phyloP scores from a whole-genome alignment of 2,329 filamentous ascomycete species.

The Pseudocercospora eumusae region DNA sequence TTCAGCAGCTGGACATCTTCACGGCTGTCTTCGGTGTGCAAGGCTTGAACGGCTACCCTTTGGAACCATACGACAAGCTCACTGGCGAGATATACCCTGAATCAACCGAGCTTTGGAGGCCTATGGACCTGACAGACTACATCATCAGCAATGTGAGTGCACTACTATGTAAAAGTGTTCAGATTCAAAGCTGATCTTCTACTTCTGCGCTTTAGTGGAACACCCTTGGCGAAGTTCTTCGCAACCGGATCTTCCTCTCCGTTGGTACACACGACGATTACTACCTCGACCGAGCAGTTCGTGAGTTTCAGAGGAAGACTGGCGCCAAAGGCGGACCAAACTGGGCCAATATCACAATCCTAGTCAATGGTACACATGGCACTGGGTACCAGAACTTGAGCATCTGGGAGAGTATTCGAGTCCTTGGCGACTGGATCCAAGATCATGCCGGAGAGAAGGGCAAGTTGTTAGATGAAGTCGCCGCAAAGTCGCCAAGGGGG shows the following conservation, averaged over 20 bases:
- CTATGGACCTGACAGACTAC: slow-evolving; percentile 41
- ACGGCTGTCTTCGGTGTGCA: slow-evolving; percentile 43
- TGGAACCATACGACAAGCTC: slow-evolving; percentile 44
- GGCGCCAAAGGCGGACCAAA: slow-evolving; percentile 38
- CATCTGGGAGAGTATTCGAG: slow-evolving; percentile 41
- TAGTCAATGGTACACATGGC: slow-evolving; percentile 39
- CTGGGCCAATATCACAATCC: slow-evolving; percentile 44
- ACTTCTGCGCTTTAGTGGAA: background rate
- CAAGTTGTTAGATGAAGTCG: slow-evolving; percentile 31
- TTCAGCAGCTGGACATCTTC: slow-evolving; percentile 44
- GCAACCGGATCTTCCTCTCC: slow-evolving; percentile 41
- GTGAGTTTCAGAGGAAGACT: slow-evolving; percentile 40
- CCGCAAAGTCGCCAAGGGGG: slow-evolving; percentile 32
- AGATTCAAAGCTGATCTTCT: background rate
- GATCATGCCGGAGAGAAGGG: slow-evolving; percentile 39
- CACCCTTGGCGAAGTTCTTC: slow-evolving; percentile 40
- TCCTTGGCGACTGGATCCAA: slow-evolving; percentile 37
- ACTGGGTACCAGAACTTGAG: slow-evolving; percentile 38
- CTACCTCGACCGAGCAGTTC: slow-evolving; percentile 43
- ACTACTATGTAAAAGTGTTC: background rate
- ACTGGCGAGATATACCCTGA: slow-evolving; percentile 43
- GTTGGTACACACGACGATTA: slow-evolving; percentile 42
- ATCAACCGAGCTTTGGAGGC: slow-evolving; percentile 43
- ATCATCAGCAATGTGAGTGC: slow-evolving; percentile 34
- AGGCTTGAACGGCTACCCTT: slow-evolving; percentile 43